A percentile compares a stretch with the other conserved stretches of the same genome.
These are phyloP conservation scores for Cerioporus squamosus DNA, from an alignment of 1,284 basidiomycete genomes.

Conservation along the genomic window DNA sequence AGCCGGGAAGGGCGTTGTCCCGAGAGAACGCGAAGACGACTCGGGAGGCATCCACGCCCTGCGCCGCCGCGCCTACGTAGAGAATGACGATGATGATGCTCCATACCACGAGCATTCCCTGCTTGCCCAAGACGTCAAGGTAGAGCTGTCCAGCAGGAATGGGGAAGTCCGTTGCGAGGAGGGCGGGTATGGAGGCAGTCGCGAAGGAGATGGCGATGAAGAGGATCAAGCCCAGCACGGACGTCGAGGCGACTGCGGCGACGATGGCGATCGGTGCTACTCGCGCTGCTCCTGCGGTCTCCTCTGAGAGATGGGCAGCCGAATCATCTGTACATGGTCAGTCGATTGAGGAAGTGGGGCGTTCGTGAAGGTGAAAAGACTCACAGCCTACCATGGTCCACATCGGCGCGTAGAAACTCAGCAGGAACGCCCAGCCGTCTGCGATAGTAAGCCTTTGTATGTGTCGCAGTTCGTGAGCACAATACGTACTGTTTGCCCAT, in stretches of 20 bases:
- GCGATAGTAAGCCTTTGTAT: neutral
- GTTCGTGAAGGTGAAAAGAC: conserved; percentile 22
- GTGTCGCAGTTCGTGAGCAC: conserved; percentile 21
- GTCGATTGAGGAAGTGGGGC: neutral
- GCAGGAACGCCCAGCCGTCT: conserved; percentile 79
- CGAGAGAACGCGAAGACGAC: conserved; percentile 77
- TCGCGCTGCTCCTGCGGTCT: conserved; percentile 65
- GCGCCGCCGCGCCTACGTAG: conserved; percentile 51
- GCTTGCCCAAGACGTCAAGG: conserved; percentile 65
- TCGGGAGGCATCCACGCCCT: conserved; percentile 74
- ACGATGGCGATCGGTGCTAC: conserved; percentile 82
- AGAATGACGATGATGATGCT: conserved; percentile 66
- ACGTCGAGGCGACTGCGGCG: conserved; percentile 61
- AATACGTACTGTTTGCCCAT: conserved; percentile 59
- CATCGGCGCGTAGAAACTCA: conserved; percentile 77
- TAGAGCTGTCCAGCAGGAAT: conserved; percentile 77
- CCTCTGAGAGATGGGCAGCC: conserved; percentile 78
- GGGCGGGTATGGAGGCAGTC: conserved; percentile 54
- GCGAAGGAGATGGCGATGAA: conserved; percentile 70
- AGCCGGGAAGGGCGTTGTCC: conserved; percentile 74
- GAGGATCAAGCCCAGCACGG: conserved; percentile 67
- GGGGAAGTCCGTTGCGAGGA: conserved; percentile 45
- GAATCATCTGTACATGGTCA: conserved; percentile 58
- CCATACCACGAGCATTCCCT: conserved; percentile 74
- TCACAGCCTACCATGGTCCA: conserved; percentile 80